A percentile compares a stretch with the other conserved stretches of the same genome.
Evolutionary conservation across 1,284 basidiomycete genomes (phyloP).

Genomic region (Fomitopsis schrenkii): DNA sequence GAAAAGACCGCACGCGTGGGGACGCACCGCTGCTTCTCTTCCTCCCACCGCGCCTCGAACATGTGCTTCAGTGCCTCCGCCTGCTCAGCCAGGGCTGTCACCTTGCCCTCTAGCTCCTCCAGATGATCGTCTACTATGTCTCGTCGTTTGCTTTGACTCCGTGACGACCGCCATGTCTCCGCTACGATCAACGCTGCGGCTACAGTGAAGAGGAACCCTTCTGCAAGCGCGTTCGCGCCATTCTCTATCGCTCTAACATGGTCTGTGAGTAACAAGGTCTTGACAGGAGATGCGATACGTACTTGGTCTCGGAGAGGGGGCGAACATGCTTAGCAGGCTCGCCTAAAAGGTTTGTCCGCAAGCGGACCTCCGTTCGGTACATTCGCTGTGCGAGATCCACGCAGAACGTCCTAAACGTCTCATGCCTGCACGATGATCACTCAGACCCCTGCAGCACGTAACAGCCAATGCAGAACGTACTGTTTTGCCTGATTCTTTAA

Average conservation of each 20-base stretch:
- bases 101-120: slow-evolving; percentile 47
- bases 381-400: slow-evolving; percentile 78
- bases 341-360: slow-evolving; percentile 79
- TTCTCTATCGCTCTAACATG: slow-evolving; percentile 79
- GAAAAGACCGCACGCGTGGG: slow-evolving; percentile 4
- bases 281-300: slow-evolving; percentile 17
- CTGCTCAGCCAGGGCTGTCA: slow-evolving; percentile 43
- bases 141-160: slow-evolving; percentile 69
- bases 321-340: slow-evolving; percentile 75
- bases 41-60: slow-evolving; percentile 41
- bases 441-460: not conserved
- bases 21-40: slow-evolving; percentile 45
- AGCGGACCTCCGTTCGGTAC: slow-evolving; percentile 74
- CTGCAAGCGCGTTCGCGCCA: slow-evolving; percentile 82
- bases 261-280: not conserved
- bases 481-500: slow-evolving; percentile 78
- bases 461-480: slow-evolving; percentile 38
- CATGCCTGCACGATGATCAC: slow-evolving; percentile 50
- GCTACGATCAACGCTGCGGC: slow-evolving; percentile 75
- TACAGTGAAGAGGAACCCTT: slow-evolving; percentile 83
- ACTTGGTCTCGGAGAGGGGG: slow-evolving; percentile 83
- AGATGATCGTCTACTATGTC: slow-evolving; percentile 74
- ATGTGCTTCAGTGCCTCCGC: slow-evolving; percentile 43
- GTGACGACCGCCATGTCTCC: slow-evolving; percentile 74
- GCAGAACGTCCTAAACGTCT: slow-evolving; percentile 72